Base-by-base conservation (phyloP, 148 eudicot genomes). In the Rheum nobile region DNA sequence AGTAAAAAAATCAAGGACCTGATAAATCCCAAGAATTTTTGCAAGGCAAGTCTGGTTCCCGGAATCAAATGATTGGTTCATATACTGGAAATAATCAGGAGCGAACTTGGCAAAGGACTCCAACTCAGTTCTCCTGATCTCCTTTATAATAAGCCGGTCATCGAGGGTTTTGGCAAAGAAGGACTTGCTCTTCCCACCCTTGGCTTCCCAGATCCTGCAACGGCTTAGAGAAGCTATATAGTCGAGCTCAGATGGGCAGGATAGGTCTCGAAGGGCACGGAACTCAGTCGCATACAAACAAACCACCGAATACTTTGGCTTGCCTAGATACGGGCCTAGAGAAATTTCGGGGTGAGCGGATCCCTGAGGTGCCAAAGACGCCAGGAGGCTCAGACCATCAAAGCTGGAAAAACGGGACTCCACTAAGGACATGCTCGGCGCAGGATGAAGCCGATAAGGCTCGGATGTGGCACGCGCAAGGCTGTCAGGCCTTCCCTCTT, bases 171-270 rank as follows among this genome's bases (percentile, higher is more conserved):
- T 94, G 8, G 90, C 87, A 76, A 91, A 94, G 77, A 91, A 76
- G 26, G 98, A 91, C 82, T 94, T 94, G 84, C 97, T 94, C 85
- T 94, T 94, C 31, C 98, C 98, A 79, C 98, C 98, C 83, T 94
- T 91, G 34, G 98, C 98, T 75, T 94, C 91, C 98, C 98, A 94
- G 72, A 77, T 80, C 83, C 79, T 90, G 77, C 98, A 91, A 29
- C 97, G 96, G 82, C 97, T 88, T 41, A 94, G 81, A 42, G 98
- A 94, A 78, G 97, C 86, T 72, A 94, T 91, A 79, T 88, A 94
- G 81, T 88, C 90, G 59, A 87, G 77, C 77, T 94, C 98, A 2
- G 97, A 91, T 14, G 90, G 89, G 72, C 96, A 90, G 79, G 91
- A 89, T 54, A 79, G 83, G 74, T 77, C 76, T 54, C 97, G 87